Evolutionary conservation across 768 basidiomycete species (phyloP), one percentile per base, ranked within the genome.

Genomic region (Suillus placidus): DNA sequence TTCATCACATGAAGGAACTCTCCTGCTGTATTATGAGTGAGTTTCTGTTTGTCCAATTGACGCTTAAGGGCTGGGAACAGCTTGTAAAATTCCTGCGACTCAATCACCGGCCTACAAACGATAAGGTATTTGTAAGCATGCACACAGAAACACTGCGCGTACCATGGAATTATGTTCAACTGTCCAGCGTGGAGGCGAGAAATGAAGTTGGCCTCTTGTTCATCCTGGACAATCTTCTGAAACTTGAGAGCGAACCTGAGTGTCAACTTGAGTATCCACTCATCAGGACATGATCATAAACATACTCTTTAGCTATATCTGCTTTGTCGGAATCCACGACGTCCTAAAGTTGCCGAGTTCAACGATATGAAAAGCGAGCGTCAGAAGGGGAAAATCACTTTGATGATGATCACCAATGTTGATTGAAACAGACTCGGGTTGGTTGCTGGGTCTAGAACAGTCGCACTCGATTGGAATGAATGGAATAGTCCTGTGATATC

Each of bases 131-230:
- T 57, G 23, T 37, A 5, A 4, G 34, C n/a, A 43, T 8, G 1
- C 3, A 34, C 26, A 51, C 4, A 2, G 23, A 20, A 34, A 45
- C 9, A 42, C n/a, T 16, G 7, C 43, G 4, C 38, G 43, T 61
- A 76, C 88, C 88, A 89, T 5, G 88, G 88, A 14, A 88, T 80
- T 18, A 89, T 88, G 43, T 78, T 79, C 7, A 89, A 69, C 61
- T 80, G 80, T 1, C 87, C 87, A 0, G 80, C 78, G 64, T 89
- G 88, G 6, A 89, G 79, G 2, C 80, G 83, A 18, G 86, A 82
- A 64, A 89, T 88, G 69, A 89, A 88, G 66, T 89, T 89, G 0
- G 83, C 77, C 37, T 80, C 84, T 72, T 87, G 86, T 65, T 89
- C 87, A 5, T 85, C 80, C 63, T 85, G 80, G 18, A 89, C 86